Evolutionary conservation across 2,329 filamentous ascomycete genomes (phyloP).

Genomic region (Botrytis squamosa): DNA sequence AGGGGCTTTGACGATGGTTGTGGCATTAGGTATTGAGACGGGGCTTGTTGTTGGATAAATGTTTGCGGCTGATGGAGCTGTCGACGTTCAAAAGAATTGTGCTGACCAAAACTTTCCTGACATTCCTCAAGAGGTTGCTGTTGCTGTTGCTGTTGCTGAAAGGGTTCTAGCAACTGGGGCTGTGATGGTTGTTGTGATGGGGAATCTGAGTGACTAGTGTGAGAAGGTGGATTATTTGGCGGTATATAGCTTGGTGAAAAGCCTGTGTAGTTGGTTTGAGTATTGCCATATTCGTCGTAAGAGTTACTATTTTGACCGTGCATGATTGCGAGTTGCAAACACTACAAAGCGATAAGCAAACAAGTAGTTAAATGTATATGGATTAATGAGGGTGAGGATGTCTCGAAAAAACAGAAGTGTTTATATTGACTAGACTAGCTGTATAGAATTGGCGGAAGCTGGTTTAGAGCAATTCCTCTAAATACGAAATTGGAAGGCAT

Average conservation of each 20-base stretch:
- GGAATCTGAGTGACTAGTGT: not conserved
- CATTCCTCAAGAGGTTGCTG: not conserved
- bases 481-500: not conserved
- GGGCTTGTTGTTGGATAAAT: not conserved
- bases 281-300: not conserved
- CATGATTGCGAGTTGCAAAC: not conserved
- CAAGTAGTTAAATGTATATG: not conserved
- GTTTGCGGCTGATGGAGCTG: not conserved
- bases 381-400: not conserved
- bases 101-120: not conserved
- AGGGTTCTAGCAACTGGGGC: not conserved
- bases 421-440: not conserved
- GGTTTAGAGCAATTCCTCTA: not conserved
- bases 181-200: not conserved
- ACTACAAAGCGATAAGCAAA: not conserved
- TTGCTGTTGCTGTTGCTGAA: not conserved
- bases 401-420: not conserved
- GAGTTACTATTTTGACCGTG: not conserved
- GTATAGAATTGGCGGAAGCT: not conserved
- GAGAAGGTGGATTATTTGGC: not conserved
- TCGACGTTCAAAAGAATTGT: not conserved
- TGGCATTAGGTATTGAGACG: not conserved
- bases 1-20: not conserved
- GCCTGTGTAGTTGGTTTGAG: not conserved
- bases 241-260: no score